A percentile compares a stretch with the other conserved stretches of the same genome.
Evolutionary conservation across 345 rosid genomes (phyloP).

Genomic region (Clausena lansium): DNA sequence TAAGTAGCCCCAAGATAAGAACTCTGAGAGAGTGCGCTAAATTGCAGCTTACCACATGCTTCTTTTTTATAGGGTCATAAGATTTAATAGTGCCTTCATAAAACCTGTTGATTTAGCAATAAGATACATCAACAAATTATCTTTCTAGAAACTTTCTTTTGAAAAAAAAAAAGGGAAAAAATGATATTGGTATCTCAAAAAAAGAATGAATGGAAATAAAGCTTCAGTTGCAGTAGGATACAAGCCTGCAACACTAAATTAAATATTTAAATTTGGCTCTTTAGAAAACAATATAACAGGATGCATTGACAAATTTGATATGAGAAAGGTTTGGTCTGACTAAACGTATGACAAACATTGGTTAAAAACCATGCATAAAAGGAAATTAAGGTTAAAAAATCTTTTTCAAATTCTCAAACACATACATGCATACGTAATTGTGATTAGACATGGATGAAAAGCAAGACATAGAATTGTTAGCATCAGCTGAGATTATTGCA

Average conservation of each 20-base stretch:
- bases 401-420: not conserved
- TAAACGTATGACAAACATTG: not conserved
- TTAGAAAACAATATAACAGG: not conserved
- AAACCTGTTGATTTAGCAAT: constrained; percentile 57
- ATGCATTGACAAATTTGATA: not conserved
- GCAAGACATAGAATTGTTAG: not conserved
- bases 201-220: not conserved
- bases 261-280: not conserved
- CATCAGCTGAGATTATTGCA: not conserved
- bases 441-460: not conserved
- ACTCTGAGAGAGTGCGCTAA: constrained; percentile 7
- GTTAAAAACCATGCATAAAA: not conserved
- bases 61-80: constrained; percentile 72
- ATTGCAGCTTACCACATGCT: constrained; percentile 74
- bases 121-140: constrained; percentile 15
- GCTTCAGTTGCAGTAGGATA: not conserved
- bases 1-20: constrained; percentile 11
- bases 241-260: not conserved
- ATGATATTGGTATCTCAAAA: not conserved
- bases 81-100: constrained; percentile 92
- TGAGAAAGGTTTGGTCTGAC: not conserved
- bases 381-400: not conserved
- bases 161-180: too few species aligned
- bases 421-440: not conserved
- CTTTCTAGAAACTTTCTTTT: not conserved